Evolutionary conservation across 306 rosid genomes (phyloP).

Genomic region (Notholithocarpus densiflorus): DNA sequence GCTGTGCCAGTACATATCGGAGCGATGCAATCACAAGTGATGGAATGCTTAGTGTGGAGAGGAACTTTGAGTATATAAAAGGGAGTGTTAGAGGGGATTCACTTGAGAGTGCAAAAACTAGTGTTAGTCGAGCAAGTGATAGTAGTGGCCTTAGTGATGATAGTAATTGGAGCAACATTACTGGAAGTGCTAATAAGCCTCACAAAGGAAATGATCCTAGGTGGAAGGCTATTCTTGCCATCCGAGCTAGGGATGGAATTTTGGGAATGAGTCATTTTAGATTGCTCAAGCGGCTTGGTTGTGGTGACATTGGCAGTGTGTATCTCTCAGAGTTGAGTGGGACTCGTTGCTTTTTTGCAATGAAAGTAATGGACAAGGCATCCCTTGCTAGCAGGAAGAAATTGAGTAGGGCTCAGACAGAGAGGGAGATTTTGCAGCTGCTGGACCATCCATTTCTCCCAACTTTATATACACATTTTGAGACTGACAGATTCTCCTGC

Average conservation of each 20-base stretch:
- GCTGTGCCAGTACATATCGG: conserved; percentile 85
- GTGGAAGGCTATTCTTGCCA: conserved; percentile 98
- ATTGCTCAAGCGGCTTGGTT: conserved; percentile 90
- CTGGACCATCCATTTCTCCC: conserved; percentile 99
- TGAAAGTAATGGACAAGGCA: conserved; percentile 99
- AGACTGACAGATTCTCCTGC: conserved; percentile 93
- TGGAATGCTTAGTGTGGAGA: conserved; percentile 87
- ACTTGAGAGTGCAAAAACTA: conserved; percentile 94
- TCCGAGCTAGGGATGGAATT: conserved; percentile 87
- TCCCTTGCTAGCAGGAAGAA: conserved; percentile 95
- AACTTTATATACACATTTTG: conserved; percentile 93
- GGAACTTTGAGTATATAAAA: conserved; percentile 75
- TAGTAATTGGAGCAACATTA: conserved; percentile 95
- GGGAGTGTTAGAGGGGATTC: conserved; percentile 92
- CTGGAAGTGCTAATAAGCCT: conserved; percentile 97
- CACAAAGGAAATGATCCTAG: conserved; percentile 99
- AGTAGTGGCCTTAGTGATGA: conserved; percentile 98
- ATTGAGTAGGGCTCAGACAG: conserved; percentile 94
- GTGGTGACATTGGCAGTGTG: conserved; percentile 98
- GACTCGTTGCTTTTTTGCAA: conserved; percentile 89
- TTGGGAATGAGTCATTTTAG: conserved; percentile 97
- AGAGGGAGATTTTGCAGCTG: conserved; percentile 91
- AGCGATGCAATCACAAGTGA: conserved; percentile 81
- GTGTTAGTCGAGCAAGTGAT: conserved; percentile 86
- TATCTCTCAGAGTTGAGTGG: conserved; percentile 97